Base-by-base conservation (phyloP, 2,329 filamentous ascomycete genomes). In the Fusarium pseudocircinatum region DNA sequence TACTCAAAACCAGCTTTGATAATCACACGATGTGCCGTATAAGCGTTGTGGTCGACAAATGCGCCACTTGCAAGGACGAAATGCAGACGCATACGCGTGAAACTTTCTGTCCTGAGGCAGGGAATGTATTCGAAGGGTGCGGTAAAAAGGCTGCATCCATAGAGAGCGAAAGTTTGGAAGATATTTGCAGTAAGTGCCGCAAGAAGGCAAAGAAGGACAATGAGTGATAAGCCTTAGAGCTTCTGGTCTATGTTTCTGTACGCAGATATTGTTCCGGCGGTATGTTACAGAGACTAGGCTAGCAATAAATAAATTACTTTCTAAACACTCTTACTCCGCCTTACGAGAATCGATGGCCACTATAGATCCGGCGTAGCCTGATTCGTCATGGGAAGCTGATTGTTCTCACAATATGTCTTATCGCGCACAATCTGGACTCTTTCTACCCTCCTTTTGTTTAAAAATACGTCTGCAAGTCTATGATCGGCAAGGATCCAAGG, bases 271-370 rank as follows among this genome's bases (percentile, higher is more conserved):
- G 0, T 22, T 28, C 8, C 4, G 28, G 26, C 4, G 6, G 26
- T 0, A 6, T 7, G 1, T 22, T 22, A 6, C 9, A 15, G 18
- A 47, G 1, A 2, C 9, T 22, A 28, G 20, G 4, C 14, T 22
- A 47, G 18, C 1, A 28, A 22, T 11, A 3, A 11, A 22, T 1
- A 0, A 4, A 22, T 20, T 7, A 7, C 6, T 22, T 47, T 3
- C 13, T 30, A 4, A n/a, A 47, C 6, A 1, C 6, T 8, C 2
- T 22, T 1, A 3, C 13, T 47, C 1, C 7, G 4, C 15, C 0
- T 11, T 15, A 6, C 13, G 11, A 22, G 6, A 7, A 28, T 11
- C 1, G 4, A 28, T 2, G 4, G 4, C 2, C 9, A 15, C 4
- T 15, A 1, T 7, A 15, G 7, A 8, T 28, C 24, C 4, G 24